Evolutionary conservation across 2,329 filamentous ascomycete genomes (phyloP).

Genomic region (Aspergillus quadrilineatus): DNA sequence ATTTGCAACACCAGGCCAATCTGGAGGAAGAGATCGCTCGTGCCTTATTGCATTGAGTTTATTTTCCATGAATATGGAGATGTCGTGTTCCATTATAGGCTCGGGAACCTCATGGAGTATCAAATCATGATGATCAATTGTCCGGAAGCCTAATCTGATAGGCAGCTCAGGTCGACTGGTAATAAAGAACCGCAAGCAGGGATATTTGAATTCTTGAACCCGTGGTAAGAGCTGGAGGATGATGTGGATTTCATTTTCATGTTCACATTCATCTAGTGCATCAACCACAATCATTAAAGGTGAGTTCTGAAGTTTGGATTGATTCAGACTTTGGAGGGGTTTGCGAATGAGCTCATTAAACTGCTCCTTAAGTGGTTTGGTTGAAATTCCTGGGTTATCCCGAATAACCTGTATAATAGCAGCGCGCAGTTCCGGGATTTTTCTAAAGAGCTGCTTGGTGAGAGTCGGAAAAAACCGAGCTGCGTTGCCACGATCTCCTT

Average conservation of each 20-base stretch:
- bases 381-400: slow-evolving; percentile 23
- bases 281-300: neutral
- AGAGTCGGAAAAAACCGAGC: neutral
- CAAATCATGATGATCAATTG: neutral
- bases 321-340: slow-evolving; percentile 15
- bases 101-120: neutral
- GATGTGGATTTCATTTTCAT: neutral
- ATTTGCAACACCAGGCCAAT: neutral
- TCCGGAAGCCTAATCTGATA: neutral
- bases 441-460: neutral
- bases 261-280: neutral
- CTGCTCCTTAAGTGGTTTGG: slow-evolving; percentile 25
- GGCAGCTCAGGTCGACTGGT: neutral
- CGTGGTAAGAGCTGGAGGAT: neutral
- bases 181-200: neutral
- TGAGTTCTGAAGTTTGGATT: neutral
- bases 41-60: neutral
- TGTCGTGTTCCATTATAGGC: neutral
- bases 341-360: slow-evolving; percentile 26
- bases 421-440: slow-evolving; percentile 28
- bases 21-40: neutral
- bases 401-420: slow-evolving; percentile 22
- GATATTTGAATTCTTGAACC: neutral
- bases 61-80: neutral
- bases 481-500: slow-evolving; percentile 18